Percentiles rank a stretch among this genome's conserved stretches.
Conservation (phyloP, 139 green algal genomes). For the Edaphochlamys debaryana region DNA sequence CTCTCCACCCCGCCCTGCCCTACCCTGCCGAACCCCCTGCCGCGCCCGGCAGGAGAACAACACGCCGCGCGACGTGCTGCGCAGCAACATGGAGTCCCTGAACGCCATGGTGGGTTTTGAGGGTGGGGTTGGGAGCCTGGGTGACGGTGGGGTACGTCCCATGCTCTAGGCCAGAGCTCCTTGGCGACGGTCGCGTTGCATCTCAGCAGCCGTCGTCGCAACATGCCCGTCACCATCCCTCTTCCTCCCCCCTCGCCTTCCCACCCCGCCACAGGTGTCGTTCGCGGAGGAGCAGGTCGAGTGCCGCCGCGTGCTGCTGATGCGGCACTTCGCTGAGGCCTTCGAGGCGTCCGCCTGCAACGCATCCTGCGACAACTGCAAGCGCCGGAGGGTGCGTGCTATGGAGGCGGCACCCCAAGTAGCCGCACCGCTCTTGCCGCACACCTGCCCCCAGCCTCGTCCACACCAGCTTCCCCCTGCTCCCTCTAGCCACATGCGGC, state of each 20-base stretch:
- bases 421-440: too few species aligned
- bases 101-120: slow-evolving; percentile 84
- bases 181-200: too few species aligned
- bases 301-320: slow-evolving; percentile 83
- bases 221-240: not conserved
- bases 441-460: too few species aligned
- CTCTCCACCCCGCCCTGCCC: too few species aligned
- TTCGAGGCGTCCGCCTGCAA: slow-evolving; percentile 73
- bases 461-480: too few species aligned
- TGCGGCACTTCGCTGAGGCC: slow-evolving; percentile 89
- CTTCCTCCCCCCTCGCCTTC: not conserved
- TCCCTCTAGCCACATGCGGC: too few species aligned
- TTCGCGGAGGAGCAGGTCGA: slow-evolving; percentile 85
- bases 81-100: slow-evolving; percentile 82
- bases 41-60: slow-evolving; percentile 58
- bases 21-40: too few species aligned
- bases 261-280: slow-evolving; percentile 61
- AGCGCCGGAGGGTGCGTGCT: slow-evolving; percentile 12
- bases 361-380: slow-evolving; percentile 84
- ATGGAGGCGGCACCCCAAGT: not conserved
- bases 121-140: too few species aligned
- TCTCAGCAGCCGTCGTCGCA: too few species aligned
- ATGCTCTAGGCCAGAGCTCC: too few species aligned
- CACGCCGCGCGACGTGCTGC: slow-evolving; percentile 61
- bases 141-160: too few species aligned